A percentile compares a stretch with the other conserved stretches of the same genome.
Evolutionary conservation across 257 asterid species (phyloP).

Genomic region (Fraxinus anomala): DNA sequence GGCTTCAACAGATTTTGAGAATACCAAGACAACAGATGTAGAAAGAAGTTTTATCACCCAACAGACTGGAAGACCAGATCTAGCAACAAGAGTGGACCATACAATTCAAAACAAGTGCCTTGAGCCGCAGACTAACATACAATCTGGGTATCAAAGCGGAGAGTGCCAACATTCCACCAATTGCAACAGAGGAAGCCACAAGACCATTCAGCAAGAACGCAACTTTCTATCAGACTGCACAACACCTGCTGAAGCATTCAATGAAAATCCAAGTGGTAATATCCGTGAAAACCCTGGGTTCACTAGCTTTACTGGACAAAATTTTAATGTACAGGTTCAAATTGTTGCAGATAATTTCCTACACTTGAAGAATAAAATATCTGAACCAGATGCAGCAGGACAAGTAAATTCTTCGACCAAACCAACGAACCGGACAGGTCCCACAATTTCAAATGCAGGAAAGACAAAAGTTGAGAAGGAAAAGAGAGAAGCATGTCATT

Average conservation of each 20-base stretch:
- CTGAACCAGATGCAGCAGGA: constrained; percentile 29
- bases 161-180: constrained; percentile 35
- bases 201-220: constrained; percentile 38
- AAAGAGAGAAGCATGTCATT: constrained; percentile 50
- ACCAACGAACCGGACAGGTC: constrained; percentile 29
- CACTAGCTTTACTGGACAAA: not conserved
- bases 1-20: constrained; percentile 39
- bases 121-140: constrained; percentile 27
- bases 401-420: constrained; percentile 26
- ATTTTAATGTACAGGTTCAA: constrained; percentile 20
- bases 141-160: constrained; percentile 30
- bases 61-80: constrained; percentile 36
- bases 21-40: constrained; percentile 34
- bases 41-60: constrained; percentile 36
- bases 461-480: constrained; percentile 59
- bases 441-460: constrained; percentile 43
- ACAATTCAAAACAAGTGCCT: constrained; percentile 28
- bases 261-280: constrained; percentile 47
- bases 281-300: constrained; percentile 19
- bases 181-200: constrained; percentile 33
- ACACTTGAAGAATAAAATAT: not conserved
- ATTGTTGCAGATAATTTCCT: constrained; percentile 28
- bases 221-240: constrained; percentile 29
- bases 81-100: constrained; percentile 33
- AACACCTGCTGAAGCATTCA: constrained; percentile 43